Conservation (phyloP, 2,329 filamentous ascomycete genomes). For the Calonectria pseudoreteaudii region DNA sequence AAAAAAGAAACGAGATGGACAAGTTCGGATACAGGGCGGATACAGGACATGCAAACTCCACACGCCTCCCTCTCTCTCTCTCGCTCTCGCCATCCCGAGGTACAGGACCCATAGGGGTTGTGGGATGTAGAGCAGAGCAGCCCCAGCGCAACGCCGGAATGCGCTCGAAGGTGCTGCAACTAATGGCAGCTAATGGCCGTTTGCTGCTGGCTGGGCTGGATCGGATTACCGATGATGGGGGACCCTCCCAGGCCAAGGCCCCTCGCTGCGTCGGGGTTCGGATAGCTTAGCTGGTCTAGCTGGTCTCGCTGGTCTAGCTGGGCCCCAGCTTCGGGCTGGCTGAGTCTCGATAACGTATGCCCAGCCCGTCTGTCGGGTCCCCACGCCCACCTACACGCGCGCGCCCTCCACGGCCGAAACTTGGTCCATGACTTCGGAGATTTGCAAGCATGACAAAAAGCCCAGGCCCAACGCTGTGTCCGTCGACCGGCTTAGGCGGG, state of each 20-base stretch:
- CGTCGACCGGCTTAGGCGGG: constrained; percentile 27
- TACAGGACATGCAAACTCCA: neutral
- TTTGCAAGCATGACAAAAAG: constrained; percentile 45
- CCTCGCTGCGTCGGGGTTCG: constrained; percentile 4
- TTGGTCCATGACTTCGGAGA: constrained; percentile 32
- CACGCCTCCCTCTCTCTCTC: neutral
- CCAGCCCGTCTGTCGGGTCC: constrained; percentile 7
- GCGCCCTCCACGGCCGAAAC: constrained; percentile 9
- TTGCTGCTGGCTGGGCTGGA: constrained; percentile 5
- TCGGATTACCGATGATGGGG: constrained; percentile 19
- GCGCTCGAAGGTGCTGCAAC: constrained; percentile 1
- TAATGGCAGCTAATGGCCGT: neutral
- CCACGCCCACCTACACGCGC: constrained; percentile 4
- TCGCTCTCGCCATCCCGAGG: neutral
- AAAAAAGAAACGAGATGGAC: neutral
- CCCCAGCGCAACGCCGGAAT: neutral
- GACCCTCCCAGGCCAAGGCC: neutral
- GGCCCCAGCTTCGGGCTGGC: neutral
- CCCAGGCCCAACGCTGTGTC: constrained; percentile 6
- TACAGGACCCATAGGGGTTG: neutral
- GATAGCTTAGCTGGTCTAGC: neutral
- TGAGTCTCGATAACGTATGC: constrained; percentile 11
- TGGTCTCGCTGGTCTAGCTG: neutral
- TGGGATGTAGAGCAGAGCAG: neutral
- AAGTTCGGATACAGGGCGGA: neutral